Evolutionary conservation across 2,329 filamentous ascomycete genomes (phyloP).

Genomic region (Phaeosphaeria sp.): DNA sequence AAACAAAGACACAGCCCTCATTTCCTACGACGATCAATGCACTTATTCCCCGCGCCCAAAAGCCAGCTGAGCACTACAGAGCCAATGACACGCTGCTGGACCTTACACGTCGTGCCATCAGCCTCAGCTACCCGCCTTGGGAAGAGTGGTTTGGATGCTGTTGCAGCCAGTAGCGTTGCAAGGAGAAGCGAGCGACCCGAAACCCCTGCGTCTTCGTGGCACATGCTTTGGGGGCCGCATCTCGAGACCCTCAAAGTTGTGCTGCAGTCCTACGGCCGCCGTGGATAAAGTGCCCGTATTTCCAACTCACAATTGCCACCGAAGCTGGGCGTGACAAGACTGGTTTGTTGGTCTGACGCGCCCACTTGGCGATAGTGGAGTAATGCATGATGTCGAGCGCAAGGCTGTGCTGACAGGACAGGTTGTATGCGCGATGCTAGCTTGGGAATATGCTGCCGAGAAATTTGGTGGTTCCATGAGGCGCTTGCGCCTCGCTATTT

Average conservation of each 20-base stretch:
- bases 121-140: conserved; percentile 16
- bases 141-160: conserved; percentile 1
- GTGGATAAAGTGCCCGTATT: neutral
- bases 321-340: neutral
- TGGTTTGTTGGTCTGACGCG: neutral
- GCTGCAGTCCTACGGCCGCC: neutral
- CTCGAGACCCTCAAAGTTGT: conserved; percentile 1
- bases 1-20: conserved; percentile 29
- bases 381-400: neutral
- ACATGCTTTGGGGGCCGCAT: conserved; percentile 14
- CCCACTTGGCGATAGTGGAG: neutral
- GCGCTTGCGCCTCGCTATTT: conserved; percentile 26
- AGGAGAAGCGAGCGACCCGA: conserved; percentile 31
- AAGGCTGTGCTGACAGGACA: conserved; percentile 25
- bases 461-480: conserved; percentile 1
- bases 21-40: conserved; percentile 16
- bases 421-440: neutral
- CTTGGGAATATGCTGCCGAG: neutral
- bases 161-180: conserved; percentile 17
- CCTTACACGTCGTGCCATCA: conserved; percentile 8
- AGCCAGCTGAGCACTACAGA: conserved; percentile 2
- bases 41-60: conserved; percentile 6
- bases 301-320: neutral
- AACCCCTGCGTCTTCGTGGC: conserved; percentile 14
- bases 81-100: conserved; percentile 11